Evolutionary conservation across 345 rosid species (phyloP), one percentile per base, ranked within the genome.

Genomic region (Toxicodendron radicans): DNA sequence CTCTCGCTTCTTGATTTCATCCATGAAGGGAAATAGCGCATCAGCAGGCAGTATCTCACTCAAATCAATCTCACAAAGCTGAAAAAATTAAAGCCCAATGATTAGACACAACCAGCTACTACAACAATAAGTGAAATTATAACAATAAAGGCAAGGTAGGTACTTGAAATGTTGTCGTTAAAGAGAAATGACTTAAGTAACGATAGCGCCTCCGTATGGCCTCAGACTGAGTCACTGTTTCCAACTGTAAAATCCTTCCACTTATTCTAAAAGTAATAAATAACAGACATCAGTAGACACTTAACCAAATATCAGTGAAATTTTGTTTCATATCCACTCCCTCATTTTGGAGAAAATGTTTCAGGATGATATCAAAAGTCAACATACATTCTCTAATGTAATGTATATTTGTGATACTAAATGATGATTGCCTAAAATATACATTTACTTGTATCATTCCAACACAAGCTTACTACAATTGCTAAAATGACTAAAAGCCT

Each of bases 61-160:
- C 86, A 95, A 68, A 79, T 93, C 97, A 80, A 93, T 84, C 84
- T 95, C 99, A 82, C 98, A 91, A 72, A 95, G 90, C 98, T 95
- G 91, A 74, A 76, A 76, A 64, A 68, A 56, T 49, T 66, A 51
- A 65, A 75, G 18, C 52, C 49, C 10, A 33, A 58, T 51, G 24
- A 66, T 58, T 52, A 43, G 64, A 49, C 72, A 63, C 20, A 54
- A 56, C 7, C 69, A 24, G 58, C 54, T 77, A 45, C 71, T 20
- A 32, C 58, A 14, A 54, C 16, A 30, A 60, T 43, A 17, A 12
- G 21, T 58, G 30, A 70, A 30, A 32, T 13, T 2, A 10, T 38
- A 2, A 54, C 49, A 41, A 20, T 30, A 64, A 68, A 82, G 71
- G 2, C 33, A 18, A 30, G 12, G 0, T 17, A 7, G 27, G 30